A percentile compares a stretch with the other conserved stretches of the same genome.
phyloP scores from a whole-genome alignment of 2,329 filamentous ascomycete genomes.

The Plectosphaerella cucumerina region DNA sequence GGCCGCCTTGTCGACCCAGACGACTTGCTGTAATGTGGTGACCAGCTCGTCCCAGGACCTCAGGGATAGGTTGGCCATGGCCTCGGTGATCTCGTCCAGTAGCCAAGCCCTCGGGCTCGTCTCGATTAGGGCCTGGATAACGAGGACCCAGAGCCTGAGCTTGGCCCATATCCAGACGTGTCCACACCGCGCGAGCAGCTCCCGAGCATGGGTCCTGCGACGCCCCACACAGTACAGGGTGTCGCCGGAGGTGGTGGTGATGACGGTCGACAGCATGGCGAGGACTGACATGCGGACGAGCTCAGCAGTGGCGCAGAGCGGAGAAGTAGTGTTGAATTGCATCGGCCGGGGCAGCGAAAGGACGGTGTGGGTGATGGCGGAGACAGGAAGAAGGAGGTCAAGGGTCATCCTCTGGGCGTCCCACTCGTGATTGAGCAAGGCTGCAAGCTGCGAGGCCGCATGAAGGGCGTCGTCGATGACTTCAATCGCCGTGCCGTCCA shows the following conservation, averaged over 20 bases:
- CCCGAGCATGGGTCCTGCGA: background rate
- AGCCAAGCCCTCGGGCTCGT: constrained; percentile 6
- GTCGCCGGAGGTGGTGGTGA: constrained; percentile 12
- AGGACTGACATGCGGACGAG: constrained; percentile 11
- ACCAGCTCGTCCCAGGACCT: constrained; percentile 7
- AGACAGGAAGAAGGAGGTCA: constrained; percentile 11
- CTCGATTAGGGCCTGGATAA: constrained; percentile 7
- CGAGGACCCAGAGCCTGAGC: constrained; percentile 12
- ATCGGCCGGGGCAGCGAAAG: constrained; percentile 8
- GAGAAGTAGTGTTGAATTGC: background rate
- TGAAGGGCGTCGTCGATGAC: constrained; percentile 5
- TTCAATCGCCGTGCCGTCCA: background rate
- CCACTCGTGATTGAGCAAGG: constrained; percentile 8
- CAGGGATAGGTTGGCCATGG: constrained; percentile 1
- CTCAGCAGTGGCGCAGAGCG: constrained; percentile 4
- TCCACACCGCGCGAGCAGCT: background rate
- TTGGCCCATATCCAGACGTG: constrained; percentile 6
- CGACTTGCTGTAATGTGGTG: constrained; percentile 2
- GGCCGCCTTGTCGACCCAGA: constrained; percentile 10
- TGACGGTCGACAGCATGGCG: constrained; percentile 5
- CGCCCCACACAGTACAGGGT: constrained; percentile 4
- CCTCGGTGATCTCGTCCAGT: constrained; percentile 4
- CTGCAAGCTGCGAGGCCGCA: background rate
- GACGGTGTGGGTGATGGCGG: constrained; percentile 7
- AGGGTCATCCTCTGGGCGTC: background rate